A percentile compares a stretch with the other conserved stretches of the same genome.
phyloP scores from a whole-genome alignment of 148 eudicot genomes.

The Vaccinium myrtillus region DNA sequence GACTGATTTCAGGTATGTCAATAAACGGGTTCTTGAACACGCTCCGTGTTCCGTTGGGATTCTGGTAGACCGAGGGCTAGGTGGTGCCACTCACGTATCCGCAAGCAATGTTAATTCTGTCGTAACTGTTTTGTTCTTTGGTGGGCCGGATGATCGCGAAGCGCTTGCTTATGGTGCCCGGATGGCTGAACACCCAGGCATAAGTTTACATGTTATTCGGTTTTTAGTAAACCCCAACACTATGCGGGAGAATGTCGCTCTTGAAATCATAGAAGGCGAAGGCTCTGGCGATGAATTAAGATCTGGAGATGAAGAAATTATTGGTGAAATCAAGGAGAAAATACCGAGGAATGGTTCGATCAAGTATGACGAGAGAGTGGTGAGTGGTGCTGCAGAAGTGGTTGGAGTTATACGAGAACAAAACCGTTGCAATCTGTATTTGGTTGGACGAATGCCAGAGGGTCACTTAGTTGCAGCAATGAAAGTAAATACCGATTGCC shows the following conservation, averaged over 20 bases:
- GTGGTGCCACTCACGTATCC: slow-evolving; percentile 66
- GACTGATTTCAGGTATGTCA: slow-evolving; percentile 48
- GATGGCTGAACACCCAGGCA: slow-evolving; percentile 85
- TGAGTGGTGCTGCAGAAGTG: slow-evolving; percentile 32
- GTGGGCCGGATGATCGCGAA: slow-evolving; percentile 79
- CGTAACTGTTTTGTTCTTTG: slow-evolving; percentile 53
- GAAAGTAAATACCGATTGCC: slow-evolving; percentile 39
- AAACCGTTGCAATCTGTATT: slow-evolving; percentile 43
- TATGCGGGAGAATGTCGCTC: slow-evolving; percentile 28
- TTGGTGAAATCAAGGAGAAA: slow-evolving; percentile 32
- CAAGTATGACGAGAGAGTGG: slow-evolving; percentile 50
- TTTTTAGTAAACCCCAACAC: slow-evolving; percentile 34
- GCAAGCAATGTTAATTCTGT: slow-evolving; percentile 68
- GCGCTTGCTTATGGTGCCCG: slow-evolving; percentile 65
- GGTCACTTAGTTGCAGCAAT: slow-evolving; percentile 42
- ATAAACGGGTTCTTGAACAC: slow-evolving; percentile 48
- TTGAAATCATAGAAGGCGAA: slow-evolving; percentile 29
- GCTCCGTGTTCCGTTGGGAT: slow-evolving; percentile 79
- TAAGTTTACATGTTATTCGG: slow-evolving; percentile 46
- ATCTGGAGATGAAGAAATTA: slow-evolving; percentile 36
- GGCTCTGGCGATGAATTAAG: slow-evolving; percentile 8
- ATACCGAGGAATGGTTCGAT: slow-evolving; percentile 30
- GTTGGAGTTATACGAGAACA: slow-evolving; percentile 32
- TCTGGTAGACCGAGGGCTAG: slow-evolving; percentile 76
- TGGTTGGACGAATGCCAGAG: slow-evolving; percentile 66